Percentiles rank a stretch among this genome's conserved stretches.
phyloP scores from a whole-genome alignment of 768 basidiomycete species.

The Rhodotorula diobovata region DNA sequence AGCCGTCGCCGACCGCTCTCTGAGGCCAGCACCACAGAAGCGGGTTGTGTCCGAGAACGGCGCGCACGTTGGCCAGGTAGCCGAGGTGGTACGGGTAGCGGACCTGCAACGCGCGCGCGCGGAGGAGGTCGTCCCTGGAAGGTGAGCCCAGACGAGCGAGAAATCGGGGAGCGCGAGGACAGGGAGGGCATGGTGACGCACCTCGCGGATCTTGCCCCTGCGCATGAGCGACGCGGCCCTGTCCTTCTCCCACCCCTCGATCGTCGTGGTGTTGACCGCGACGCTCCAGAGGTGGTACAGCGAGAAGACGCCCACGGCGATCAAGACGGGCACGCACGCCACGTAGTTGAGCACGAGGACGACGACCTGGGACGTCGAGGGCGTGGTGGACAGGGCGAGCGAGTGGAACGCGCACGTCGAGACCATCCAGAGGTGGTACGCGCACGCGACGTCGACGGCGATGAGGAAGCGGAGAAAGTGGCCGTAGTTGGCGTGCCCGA shows the following conservation, averaged over 20 bases:
- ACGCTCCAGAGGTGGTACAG: conserved; percentile 81
- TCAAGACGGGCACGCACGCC: conserved; percentile 73
- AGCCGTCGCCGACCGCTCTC: conserved; percentile 62
- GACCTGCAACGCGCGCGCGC: conserved; percentile 52
- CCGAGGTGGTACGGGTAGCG: conserved; percentile 95
- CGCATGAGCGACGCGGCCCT: conserved; percentile 79
- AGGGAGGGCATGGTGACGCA: conserved; percentile 45
- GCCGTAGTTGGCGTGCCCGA: conserved; percentile 86
- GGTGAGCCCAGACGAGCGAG: background rate
- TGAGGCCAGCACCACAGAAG: conserved; percentile 82
- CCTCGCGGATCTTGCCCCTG: conserved; percentile 77
- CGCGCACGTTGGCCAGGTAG: conserved; percentile 62
- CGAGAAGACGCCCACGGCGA: conserved; percentile 85
- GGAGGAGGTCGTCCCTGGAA: background rate
- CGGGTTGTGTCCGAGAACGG: conserved; percentile 70
- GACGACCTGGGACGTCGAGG: conserved; percentile 64
- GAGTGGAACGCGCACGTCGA: conserved; percentile 47
- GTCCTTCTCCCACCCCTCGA: conserved; percentile 97
- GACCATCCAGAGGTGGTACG: conserved; percentile 80
- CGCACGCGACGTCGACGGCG: conserved; percentile 83
- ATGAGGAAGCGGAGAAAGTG: conserved; percentile 77
- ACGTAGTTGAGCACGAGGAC: conserved; percentile 85
- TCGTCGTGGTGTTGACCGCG: conserved; percentile 80
- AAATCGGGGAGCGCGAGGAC: background rate
- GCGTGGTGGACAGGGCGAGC: conserved; percentile 51